Base-by-base conservation (phyloP, 805 yeast genomes). In the Yamadazyma sp. region DNA sequence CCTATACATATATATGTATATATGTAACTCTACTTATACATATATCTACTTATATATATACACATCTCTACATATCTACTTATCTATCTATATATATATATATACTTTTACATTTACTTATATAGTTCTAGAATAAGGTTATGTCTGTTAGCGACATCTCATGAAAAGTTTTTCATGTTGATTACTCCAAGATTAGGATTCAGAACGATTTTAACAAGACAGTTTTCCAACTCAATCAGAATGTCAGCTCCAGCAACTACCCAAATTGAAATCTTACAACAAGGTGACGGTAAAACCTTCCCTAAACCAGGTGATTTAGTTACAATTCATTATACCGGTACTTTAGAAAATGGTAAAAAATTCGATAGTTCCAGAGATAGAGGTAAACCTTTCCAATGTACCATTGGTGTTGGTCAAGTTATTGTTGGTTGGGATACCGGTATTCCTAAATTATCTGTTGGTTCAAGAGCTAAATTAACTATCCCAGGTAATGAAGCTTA, bases 351-450 rank as follows among this genome's bases (percentile, higher is more conserved):
- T 65, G 98, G 98, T 55, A 87, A 86, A 73, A 86, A 86, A 69
- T 91, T 91, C 60, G 98, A 91, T 65, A 86, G 96, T 35, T 88
- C 97, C 38, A 76, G 88, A 52, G 95, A 87, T 74, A 82, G 97
- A 70, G 93, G 93, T 57, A 79, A 83, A 64, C 96, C 98, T 48
- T 91, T 91, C 81, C 91, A 86, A 64, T 84, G 95, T 63, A 69
- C 72, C 66, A 86, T 91, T 58, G 97, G 98, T 63, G 95, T 86
- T 48, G 96, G 97, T 47, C 95, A 84, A 69, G 97, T 91, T 49
- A 91, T 91, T 69, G 79, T 80, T 58, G 98, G 97, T 49, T 91
- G 97, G 97, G 97, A 89, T 57, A 85, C 79, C 55, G 95, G 89
- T 44, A 86, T 88, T 60, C 96, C 97, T 37, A 80, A 88, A 66